phyloP scores from a whole-genome alignment of 768 basidiomycete species.

The Tulasnella sp. region DNA sequence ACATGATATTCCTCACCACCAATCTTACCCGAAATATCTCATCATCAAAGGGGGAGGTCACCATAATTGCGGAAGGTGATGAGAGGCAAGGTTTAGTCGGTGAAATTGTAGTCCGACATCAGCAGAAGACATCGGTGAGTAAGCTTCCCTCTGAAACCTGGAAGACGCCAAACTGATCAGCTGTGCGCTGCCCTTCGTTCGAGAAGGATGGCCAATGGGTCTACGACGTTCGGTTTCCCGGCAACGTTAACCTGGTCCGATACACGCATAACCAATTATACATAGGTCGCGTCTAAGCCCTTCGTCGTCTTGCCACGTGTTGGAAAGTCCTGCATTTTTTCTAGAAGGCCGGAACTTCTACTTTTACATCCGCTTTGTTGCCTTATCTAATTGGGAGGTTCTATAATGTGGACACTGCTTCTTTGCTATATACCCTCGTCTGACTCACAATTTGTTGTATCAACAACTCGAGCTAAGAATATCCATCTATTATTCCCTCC shows the following conservation, averaged over 20 bases:
- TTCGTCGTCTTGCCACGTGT: too few species aligned
- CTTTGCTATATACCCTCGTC: too few species aligned
- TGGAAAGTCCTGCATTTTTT: too few species aligned
- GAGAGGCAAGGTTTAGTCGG: background rate
- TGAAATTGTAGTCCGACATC: background rate
- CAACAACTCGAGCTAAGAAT: too few species aligned
- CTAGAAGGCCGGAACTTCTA: too few species aligned
- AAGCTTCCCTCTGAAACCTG: background rate
- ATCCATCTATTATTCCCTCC: too few species aligned
- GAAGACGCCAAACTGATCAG: background rate
- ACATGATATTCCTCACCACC: background rate
- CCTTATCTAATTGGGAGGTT: too few species aligned
- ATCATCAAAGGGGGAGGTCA: background rate
- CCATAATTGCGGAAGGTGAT: constrained; percentile 2
- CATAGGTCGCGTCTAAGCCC: constrained; percentile 5
- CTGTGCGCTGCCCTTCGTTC: background rate
- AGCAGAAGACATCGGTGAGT: background rate
- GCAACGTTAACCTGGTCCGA: background rate
- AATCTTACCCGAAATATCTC: background rate
- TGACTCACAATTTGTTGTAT: too few species aligned
- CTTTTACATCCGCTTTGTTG: too few species aligned
- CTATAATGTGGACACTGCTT: too few species aligned
- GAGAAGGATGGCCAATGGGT: constrained; percentile 13
- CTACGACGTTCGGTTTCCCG: constrained; percentile 6
- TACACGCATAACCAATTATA: constrained; percentile 9